Evolutionary conservation across 2,329 filamentous ascomycete genomes (phyloP).

Genomic region (Aspergillus glaucus): DNA sequence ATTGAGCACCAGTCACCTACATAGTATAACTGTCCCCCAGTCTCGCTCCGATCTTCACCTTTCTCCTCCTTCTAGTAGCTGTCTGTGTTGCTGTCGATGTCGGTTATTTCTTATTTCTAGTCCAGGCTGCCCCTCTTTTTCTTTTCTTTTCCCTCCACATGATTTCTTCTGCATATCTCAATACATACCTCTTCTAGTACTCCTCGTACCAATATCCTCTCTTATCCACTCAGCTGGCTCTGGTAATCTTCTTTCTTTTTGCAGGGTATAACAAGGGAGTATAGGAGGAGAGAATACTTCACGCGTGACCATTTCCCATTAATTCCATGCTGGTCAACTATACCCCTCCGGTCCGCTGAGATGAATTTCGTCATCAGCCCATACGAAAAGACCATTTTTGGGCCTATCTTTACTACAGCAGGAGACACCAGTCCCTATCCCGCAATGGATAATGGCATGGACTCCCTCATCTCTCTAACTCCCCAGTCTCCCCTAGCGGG

Average conservation of each 20-base stretch:
- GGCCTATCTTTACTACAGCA: not conserved
- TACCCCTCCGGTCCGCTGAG: not conserved
- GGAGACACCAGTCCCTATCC: not conserved
- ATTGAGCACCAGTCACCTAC: too few species aligned
- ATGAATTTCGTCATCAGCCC: constrained; percentile 2
- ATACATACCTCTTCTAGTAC: too few species aligned
- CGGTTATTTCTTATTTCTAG: not conserved
- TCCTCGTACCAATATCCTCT: not conserved
- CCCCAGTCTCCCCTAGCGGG: not conserved
- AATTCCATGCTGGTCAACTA: not conserved
- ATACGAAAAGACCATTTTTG: constrained; percentile 3
- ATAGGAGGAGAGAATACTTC: not conserved
- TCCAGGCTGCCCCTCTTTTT: not conserved
- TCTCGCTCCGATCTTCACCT: not conserved
- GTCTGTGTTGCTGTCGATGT: not conserved
- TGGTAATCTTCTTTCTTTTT: not conserved
- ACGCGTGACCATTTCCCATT: not conserved
- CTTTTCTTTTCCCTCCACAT: not conserved
- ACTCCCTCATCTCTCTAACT: not conserved
- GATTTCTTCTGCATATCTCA: not conserved
- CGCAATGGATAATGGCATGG: not conserved
- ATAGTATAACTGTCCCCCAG: too few species aligned
- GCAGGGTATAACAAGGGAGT: not conserved
- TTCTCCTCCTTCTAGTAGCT: not conserved
- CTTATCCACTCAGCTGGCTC: not conserved